phyloP scores from a whole-genome alignment of 306 rosid genomes.

The Gillenia trifoliata region DNA sequence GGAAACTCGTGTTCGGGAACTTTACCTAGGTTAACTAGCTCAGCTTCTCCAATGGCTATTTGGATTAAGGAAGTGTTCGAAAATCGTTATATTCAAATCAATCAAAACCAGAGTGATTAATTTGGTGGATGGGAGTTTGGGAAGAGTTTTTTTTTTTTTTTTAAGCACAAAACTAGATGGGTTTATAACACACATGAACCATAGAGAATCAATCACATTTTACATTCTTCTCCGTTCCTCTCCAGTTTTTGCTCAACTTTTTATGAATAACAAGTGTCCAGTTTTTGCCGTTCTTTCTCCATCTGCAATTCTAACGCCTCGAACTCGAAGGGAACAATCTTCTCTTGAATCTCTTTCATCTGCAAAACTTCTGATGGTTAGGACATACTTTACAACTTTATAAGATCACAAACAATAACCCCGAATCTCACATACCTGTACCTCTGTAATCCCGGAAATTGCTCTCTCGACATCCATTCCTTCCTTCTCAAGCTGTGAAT shows the following conservation, averaged over 20 bases:
- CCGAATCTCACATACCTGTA: constrained; percentile 12
- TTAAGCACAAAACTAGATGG: not conserved
- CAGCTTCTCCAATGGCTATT: too few relatives aligned
- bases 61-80: not conserved
- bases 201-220: constrained; percentile 26
- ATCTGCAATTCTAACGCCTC: constrained; percentile 65
- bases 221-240: constrained; percentile 32
- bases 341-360: constrained; percentile 73
- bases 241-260: constrained; percentile 32
- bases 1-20: not conserved
- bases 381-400: not conserved
- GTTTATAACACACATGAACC: not conserved
- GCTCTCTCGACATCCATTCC: constrained; percentile 61
- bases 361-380: constrained; percentile 37
- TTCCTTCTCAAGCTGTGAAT: constrained; percentile 55
- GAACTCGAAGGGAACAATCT: constrained; percentile 55
- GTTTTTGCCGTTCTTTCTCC: constrained; percentile 67
- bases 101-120: not conserved
- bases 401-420: not conserved
- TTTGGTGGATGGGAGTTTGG: not conserved
- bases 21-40: too few relatives aligned
- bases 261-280: constrained; percentile 54
- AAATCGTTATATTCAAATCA: not conserved
- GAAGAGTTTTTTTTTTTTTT: not conserved
- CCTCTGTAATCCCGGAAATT: constrained; percentile 49